Conservation (phyloP, 345 rosid genomes). For the Zanthoxylum bungeanum region DNA sequence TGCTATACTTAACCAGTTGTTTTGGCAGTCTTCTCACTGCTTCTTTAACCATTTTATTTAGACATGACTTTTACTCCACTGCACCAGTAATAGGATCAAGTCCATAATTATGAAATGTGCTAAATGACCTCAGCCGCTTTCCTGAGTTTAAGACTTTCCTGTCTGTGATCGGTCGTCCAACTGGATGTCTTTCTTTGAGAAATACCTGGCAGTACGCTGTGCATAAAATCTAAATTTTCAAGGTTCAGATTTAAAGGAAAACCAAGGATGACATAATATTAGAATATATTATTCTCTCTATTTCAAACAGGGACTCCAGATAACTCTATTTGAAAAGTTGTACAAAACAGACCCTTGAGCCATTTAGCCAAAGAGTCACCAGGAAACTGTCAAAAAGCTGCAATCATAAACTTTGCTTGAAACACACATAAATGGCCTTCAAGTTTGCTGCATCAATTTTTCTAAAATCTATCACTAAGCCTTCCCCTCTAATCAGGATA, state of each 20-base stretch:
- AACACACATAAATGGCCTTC: background rate
- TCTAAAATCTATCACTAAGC: background rate
- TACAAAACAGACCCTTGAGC: too few species aligned
- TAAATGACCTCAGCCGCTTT: constrained; percentile 56
- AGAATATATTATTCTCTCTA: background rate
- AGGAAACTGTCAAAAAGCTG: background rate
- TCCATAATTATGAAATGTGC: constrained; percentile 24
- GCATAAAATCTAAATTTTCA: background rate
- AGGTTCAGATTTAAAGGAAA: background rate
- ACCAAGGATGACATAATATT: background rate
- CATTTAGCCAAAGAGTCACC: background rate
- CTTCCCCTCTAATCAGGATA: too few species aligned
- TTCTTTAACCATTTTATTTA: constrained; percentile 58
- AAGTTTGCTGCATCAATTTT: background rate
- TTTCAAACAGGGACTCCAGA: background rate
- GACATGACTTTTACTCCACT: constrained; percentile 58
- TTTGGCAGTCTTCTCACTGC: constrained; percentile 64
- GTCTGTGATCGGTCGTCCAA: constrained; percentile 88
- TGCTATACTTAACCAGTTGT: constrained; percentile 50
- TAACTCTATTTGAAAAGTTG: background rate
- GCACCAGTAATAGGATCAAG: constrained; percentile 45
- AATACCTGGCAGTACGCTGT: constrained; percentile 35
- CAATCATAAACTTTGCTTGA: background rate
- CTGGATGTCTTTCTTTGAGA: constrained; percentile 72
- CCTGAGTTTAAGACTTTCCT: constrained; percentile 90